Evolutionary conservation across 495 filamentous ascomycete species (phyloP).

Genomic region (Aspergillus campestris): DNA sequence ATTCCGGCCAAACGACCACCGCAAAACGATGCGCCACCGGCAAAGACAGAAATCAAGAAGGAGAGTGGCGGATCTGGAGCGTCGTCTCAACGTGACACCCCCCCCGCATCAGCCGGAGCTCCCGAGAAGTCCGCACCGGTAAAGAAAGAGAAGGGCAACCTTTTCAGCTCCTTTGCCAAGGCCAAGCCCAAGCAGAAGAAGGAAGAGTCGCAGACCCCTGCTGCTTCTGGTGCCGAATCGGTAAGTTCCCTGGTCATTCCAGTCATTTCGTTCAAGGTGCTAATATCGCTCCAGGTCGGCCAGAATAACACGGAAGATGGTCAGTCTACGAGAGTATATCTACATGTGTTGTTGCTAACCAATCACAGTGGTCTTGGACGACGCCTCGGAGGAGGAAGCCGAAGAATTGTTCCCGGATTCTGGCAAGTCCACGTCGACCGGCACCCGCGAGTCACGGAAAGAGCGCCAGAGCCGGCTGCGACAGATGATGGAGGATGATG

Average conservation of each 20-base stretch:
- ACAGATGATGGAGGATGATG: slow-evolving; percentile 82
- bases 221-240: slow-evolving; percentile 27
- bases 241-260: slow-evolving; percentile 16
- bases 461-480: slow-evolving; percentile 65
- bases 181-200: slow-evolving; percentile 57
- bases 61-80: slow-evolving; percentile 21
- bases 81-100: slow-evolving; percentile 13
- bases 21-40: slow-evolving; percentile 14
- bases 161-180: slow-evolving; percentile 83
- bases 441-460: slow-evolving; percentile 49
- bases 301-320: slow-evolving; percentile 45
- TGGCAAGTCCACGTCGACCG: slow-evolving; percentile 25
- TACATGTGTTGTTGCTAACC: slow-evolving; percentile 10
- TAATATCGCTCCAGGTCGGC: slow-evolving; percentile 13
- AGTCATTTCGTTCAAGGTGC: slow-evolving; percentile 6
- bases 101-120: slow-evolving; percentile 26
- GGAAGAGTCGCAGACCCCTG: slow-evolving; percentile 36
- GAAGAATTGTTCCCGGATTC: slow-evolving; percentile 49
- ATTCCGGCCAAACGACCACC: slow-evolving; percentile 29
- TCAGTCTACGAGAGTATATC: slow-evolving; percentile 14
- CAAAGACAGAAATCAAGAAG: slow-evolving; percentile 21
- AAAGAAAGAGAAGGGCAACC: slow-evolving; percentile 55
- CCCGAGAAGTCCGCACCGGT: slow-evolving; percentile 30
- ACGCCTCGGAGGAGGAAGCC: slow-evolving; percentile 68
- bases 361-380: slow-evolving; percentile 30